Evolutionary conservation across 192 early-diverging fungal species (phyloP).

Genomic region (Phlyctochytrium bullatum): DNA sequence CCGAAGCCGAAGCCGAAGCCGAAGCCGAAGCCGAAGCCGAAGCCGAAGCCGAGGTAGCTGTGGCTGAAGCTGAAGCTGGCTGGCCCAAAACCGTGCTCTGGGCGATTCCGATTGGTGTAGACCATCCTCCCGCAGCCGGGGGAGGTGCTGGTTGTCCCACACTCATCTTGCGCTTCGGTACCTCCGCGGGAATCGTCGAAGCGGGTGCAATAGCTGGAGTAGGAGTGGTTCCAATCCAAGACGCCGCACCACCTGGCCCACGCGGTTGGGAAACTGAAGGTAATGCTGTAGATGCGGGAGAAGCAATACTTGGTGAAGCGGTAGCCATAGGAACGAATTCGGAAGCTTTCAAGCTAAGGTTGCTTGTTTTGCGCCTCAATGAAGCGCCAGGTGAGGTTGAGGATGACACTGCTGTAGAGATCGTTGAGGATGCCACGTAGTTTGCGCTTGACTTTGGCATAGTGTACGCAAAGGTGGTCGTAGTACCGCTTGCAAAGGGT

Average conservation of each 20-base stretch:
- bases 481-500: no score
- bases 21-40: conserved; percentile 10
- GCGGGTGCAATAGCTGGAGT: conserved; percentile 1
- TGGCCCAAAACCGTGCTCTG: background rate
- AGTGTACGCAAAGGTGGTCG: no score
- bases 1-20: background rate
- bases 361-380: background rate
- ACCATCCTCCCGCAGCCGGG: conserved; percentile 3
- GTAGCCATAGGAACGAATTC: conserved; percentile 3
- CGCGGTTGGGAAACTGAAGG: no score
- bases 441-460: no score
- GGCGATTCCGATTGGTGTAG: conserved; percentile 12
- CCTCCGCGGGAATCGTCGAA: background rate
- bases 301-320: no score
- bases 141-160: background rate
- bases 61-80: conserved; percentile 9
- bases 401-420: background rate
- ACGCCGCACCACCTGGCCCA: no score
- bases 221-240: conserved; percentile 19
- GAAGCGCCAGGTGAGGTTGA: background rate
- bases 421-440: no score
- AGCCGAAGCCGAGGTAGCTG: conserved; percentile 15
- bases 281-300: no score
- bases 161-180: conserved; percentile 3
- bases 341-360: background rate